Conservation (phyloP, 257 asterid genomes). For the Henckelia pumila region DNA sequence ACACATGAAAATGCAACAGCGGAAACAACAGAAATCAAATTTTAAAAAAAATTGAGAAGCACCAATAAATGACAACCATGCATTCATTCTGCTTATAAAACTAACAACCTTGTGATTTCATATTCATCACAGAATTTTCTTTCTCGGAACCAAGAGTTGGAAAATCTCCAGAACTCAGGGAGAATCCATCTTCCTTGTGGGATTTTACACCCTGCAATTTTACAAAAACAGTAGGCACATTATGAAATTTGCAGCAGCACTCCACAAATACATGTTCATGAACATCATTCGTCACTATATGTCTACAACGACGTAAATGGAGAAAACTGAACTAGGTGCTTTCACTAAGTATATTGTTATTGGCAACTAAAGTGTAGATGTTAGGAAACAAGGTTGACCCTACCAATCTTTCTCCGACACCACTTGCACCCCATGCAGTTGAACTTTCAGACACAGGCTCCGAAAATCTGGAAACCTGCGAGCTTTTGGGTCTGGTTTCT, state of each 20-base stretch:
- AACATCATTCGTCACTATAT: conserved; percentile 14
- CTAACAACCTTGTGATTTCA: conserved; percentile 57
- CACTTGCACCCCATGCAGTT: conserved; percentile 56
- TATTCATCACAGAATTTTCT: conserved; percentile 51
- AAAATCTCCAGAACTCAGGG: conserved; percentile 89
- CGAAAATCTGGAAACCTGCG: conserved; percentile 87
- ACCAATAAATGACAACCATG: background rate
- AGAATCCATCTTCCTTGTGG: conserved; percentile 68
- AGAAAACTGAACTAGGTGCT: background rate
- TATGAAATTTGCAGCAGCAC: conserved; percentile 23
- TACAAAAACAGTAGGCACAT: conserved; percentile 13
- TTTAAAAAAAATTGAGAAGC: background rate
- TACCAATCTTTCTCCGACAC: conserved; percentile 74
- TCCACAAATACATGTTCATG: conserved; percentile 1
- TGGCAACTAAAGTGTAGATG: conserved; percentile 19
- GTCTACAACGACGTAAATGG: background rate
- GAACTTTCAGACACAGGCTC: conserved; percentile 62
- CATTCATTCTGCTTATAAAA: conserved; percentile 12
- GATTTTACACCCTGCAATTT: conserved; percentile 64
- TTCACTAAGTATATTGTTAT: background rate
- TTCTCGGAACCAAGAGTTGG: conserved; percentile 82
- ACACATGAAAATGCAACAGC: conserved; percentile 9
- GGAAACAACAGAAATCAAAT: conserved; percentile 12
- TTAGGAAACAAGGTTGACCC: conserved; percentile 14
- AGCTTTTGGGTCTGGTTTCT: conserved; percentile 90